Evolutionary conservation across 2,329 filamentous ascomycete species (phyloP), one percentile per base, ranked within the genome.

Genomic region (Ophiostoma sp.): DNA sequence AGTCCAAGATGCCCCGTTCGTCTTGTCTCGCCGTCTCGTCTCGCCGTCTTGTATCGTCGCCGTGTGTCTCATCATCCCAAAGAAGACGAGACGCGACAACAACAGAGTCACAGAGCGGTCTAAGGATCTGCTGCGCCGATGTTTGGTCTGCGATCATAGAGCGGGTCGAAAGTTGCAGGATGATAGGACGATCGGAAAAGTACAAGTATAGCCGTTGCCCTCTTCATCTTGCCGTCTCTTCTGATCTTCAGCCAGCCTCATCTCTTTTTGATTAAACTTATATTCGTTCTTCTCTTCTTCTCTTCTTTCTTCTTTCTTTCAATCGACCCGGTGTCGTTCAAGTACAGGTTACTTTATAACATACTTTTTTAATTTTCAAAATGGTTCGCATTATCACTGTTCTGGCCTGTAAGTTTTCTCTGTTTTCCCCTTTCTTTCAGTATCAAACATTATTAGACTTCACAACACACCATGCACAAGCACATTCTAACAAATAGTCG

Each of bases 401-500:
- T 57, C 52, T 57, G n/a, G 23, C 52, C 52, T 57, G 52, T 57
- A 57, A 31, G 52, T 57, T 1, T n/a, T 15, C 23, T 31, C 52
- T 44, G 15, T 20, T 15, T 20, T 39, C 44, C 17, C 5, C 10
- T 27, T 11, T 15, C n/a, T 27, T 23, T 23, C n/a, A 7, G 6
- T 6, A 11, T 39, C 39, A 31, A 31, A 31, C 27, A 31, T 31
- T 1, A 31, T 31, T 31, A 31, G 27, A 31, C 39, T 15, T 15
- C 39, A 1, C 11, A 3, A 15, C 44, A 48, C 44, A 23, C n/a
- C 48, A 17, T 20, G 27, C 48, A 54, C 67, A 31, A 31, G 27
- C 27, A 31, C 27, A 31, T 23, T 10, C 68, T 69, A 66, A 69
- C 11, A 33, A 11, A 2, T 60, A 74, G 76, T 77, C 67, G 76